phyloP scores from a whole-genome alignment of 75 land plant species.

The Picea sitchensis region DNA sequence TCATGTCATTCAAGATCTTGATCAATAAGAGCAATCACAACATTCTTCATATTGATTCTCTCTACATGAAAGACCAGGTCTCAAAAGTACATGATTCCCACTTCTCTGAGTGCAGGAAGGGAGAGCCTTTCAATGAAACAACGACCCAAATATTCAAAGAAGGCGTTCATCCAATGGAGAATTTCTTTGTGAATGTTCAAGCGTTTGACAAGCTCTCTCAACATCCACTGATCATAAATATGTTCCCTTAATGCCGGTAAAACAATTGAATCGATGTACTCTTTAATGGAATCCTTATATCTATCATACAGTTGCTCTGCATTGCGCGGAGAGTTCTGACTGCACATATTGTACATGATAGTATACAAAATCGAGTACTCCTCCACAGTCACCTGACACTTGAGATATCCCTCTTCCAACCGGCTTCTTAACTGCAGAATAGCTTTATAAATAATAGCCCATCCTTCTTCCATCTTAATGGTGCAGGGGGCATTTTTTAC shows the following conservation, averaged over 20 bases:
- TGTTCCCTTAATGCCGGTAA: conserved; percentile 82
- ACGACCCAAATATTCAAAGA: conserved; percentile 80
- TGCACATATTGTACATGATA: conserved; percentile 76
- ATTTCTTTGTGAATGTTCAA: conserved; percentile 70
- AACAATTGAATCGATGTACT: conserved; percentile 65
- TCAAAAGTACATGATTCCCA: conserved; percentile 72
- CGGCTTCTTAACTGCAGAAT: too few relatives aligned
- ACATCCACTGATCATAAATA: conserved; percentile 64
- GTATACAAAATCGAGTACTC: conserved; percentile 58
- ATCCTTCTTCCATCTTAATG: too few relatives aligned
- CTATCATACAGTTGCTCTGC: conserved; percentile 62
- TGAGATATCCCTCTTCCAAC: too few relatives aligned
- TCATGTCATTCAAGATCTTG: too few relatives aligned
- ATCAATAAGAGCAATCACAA: too few relatives aligned
- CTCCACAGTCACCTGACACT: conserved; percentile 3
- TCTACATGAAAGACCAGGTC: conserved; percentile 69
- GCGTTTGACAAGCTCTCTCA: too few relatives aligned
- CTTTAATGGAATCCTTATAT: conserved; percentile 60
- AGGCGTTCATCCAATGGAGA: conserved; percentile 85
- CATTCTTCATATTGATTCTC: too few relatives aligned
- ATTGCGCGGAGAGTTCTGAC: conserved; percentile 54
- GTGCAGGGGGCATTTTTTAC: too few relatives aligned
- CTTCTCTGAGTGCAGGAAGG: conserved; percentile 79
- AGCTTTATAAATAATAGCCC: too few relatives aligned
- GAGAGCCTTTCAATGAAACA: too few relatives aligned